Base-by-base conservation (phyloP, 106 monocot species). In the Acorus calamus region DNA sequence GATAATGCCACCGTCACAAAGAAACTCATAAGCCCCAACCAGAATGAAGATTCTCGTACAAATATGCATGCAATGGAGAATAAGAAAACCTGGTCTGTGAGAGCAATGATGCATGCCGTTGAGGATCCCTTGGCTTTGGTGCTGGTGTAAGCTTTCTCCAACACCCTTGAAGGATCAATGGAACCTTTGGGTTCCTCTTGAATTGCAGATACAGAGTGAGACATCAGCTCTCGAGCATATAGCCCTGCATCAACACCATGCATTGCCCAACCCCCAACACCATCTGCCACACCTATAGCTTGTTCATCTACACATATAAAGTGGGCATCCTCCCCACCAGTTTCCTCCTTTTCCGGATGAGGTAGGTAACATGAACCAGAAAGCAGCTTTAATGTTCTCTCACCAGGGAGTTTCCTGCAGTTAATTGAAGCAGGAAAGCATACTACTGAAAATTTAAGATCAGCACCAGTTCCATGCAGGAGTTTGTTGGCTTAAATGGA, bases 221-320 rank as follows among this genome's bases (percentile, higher is more conserved):
- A 71, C 90, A 91, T 96, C 9, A 96, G 84, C 64, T 96, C 96
- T 70, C 85, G 77, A 44, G 96, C 84, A 83, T 96, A 96, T 43
- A 74, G 70, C 64, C 90, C 96, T 52, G 90, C 71, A 74, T 96
- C 71, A 69, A 96, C 74, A 67, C 96, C 96, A 74, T 87, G 73
- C 11, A 91, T 90, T 70, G 96, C 90, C 96, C 96, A 96, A 8
- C 96, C 96, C 69, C 96, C 96, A 70, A 96, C 96, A 69, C 96
- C 96, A 79, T 91, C 96, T 46, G 96, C 96, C 8, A 96, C 87
- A 57, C 90, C 96, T 59, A 96, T 85, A 6, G 84, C 87, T 44
- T 84, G 90, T 62, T 87, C 84, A 66, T 84, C 73, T 54, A 66
- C 65, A 60, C 87, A 94, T 60, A 94, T 94, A 65, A 96, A 96